Evolutionary conservation across 129 eudicot genomes (phyloP).

Genomic region (Sambucus nigra): DNA sequence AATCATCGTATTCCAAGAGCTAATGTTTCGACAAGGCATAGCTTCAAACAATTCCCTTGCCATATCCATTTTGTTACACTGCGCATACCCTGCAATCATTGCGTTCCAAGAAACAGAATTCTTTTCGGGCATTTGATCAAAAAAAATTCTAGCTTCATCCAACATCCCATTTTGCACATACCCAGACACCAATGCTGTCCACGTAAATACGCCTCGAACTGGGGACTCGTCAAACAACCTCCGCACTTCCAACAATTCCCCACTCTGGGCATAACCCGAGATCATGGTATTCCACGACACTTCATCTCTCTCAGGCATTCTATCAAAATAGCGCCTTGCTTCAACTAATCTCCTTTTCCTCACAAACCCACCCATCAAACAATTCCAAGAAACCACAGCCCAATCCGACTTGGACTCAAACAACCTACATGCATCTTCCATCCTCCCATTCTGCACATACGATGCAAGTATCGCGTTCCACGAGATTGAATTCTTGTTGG

Average conservation of each 20-base stretch:
- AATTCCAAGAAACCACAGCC: slow-evolving; percentile 66
- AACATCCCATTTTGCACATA: slow-evolving; percentile 51
- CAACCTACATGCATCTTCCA: slow-evolving; percentile 58
- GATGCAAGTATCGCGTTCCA: slow-evolving; percentile 69
- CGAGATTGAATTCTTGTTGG: slow-evolving; percentile 49
- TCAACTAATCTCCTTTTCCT: slow-evolving; percentile 51
- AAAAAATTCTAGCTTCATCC: slow-evolving; percentile 46
- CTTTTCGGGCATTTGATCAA: slow-evolving; percentile 64
- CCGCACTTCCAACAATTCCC: slow-evolving; percentile 38
- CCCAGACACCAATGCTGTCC: slow-evolving; percentile 72
- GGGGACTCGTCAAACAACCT: slow-evolving; percentile 52
- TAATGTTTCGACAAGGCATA: slow-evolving; percentile 47
- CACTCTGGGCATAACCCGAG: slow-evolving; percentile 52
- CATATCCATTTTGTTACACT: slow-evolving; percentile 38
- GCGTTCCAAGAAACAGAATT: slow-evolving; percentile 69
- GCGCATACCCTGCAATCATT: slow-evolving; percentile 65
- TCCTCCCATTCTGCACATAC: slow-evolving; percentile 56
- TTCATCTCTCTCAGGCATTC: slow-evolving; percentile 42
- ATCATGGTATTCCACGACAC: slow-evolving; percentile 69
- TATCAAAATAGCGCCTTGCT: slow-evolving; percentile 44
- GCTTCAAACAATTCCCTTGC: slow-evolving; percentile 50
- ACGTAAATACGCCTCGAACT: slow-evolving; percentile 45
- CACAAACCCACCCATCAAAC: slow-evolving; percentile 65
- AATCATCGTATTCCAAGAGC: slow-evolving; percentile 76
- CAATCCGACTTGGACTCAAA: slow-evolving; percentile 43